Percentiles rank a stretch among this genome's conserved stretches.
Conservation (phyloP, 2,329 filamentous ascomycete species). For the Ampelomyces quisqualis region DNA sequence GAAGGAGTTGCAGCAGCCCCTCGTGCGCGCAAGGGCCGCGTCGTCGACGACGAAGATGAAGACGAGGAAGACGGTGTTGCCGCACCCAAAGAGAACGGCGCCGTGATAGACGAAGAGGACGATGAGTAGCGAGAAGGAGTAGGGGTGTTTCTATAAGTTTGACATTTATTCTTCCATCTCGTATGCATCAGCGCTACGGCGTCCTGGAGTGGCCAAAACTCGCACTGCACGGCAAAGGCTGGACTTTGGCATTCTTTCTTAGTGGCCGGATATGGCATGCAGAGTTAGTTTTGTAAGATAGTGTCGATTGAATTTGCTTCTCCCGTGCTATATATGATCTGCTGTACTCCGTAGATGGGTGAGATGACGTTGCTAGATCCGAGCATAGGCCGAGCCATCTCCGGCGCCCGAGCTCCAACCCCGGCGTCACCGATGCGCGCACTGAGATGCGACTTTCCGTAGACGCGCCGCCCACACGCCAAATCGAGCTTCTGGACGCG, state of each 20-base stretch:
- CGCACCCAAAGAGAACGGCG: slow-evolving; percentile 24
- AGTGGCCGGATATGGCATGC: background rate
- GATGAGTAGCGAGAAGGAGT: slow-evolving; percentile 21
- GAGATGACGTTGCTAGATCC: background rate
- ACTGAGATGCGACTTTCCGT: background rate
- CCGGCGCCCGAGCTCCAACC: slow-evolving; percentile 16
- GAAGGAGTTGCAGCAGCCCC: slow-evolving; percentile 27
- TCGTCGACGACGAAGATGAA: slow-evolving; percentile 40
- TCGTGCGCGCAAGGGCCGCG: slow-evolving; percentile 31
- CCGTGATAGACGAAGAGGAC: slow-evolving; percentile 36
- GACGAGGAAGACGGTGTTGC: slow-evolving; percentile 29
- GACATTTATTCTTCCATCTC: slow-evolving; percentile 5
- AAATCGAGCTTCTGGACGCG: background rate
- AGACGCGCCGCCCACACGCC: too few relatives aligned
- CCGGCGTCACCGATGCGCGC: slow-evolving; percentile 16
- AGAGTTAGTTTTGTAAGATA: background rate
- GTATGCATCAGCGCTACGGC: slow-evolving; percentile 26
- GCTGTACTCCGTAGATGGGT: background rate
- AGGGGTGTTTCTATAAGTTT: slow-evolving; percentile 3
- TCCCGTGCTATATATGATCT: background rate
- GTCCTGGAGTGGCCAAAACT: slow-evolving; percentile 9
- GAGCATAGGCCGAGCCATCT: slow-evolving; percentile 4
- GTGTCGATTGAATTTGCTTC: background rate
- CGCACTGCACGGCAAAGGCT: slow-evolving; percentile 6
- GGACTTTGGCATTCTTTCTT: background rate